Evolutionary conservation across 2,329 filamentous ascomycete genomes (phyloP).

Genomic region (Tolypocladium inflatum): DNA sequence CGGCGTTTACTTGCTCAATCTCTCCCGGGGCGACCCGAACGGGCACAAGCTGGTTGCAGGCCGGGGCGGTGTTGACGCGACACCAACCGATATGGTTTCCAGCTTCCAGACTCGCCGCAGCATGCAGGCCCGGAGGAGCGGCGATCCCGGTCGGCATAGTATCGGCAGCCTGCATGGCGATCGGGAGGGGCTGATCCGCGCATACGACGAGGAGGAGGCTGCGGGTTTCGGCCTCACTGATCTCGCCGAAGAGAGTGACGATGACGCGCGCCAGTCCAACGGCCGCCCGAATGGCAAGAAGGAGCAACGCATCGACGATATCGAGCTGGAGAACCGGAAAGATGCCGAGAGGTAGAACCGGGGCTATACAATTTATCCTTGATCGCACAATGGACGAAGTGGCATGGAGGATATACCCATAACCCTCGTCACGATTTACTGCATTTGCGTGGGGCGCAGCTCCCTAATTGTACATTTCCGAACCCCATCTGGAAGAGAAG

Average conservation of each 20-base stretch:
- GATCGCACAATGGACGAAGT: slow-evolving; percentile 4
- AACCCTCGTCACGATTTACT: not conserved
- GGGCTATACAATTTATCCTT: slow-evolving; percentile 11
- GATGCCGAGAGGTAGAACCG: slow-evolving; percentile 21
- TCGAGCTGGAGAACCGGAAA: slow-evolving; percentile 43
- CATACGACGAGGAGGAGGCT: slow-evolving; percentile 77
- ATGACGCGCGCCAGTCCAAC: slow-evolving; percentile 36
- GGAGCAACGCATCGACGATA: slow-evolving; percentile 28
- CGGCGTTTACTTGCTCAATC: slow-evolving; percentile 89
- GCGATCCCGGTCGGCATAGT: slow-evolving; percentile 53
- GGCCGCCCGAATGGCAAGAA: slow-evolving; percentile 32
- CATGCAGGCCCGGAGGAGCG: slow-evolving; percentile 81
- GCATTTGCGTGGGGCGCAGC: not conserved
- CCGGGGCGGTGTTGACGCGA: slow-evolving; percentile 59
- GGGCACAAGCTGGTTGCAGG: slow-evolving; percentile 58
- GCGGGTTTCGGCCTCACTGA: slow-evolving; percentile 69
- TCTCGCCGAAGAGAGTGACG: slow-evolving; percentile 67
- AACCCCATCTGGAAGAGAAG: slow-evolving; percentile 1
- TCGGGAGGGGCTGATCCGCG: slow-evolving; percentile 74
- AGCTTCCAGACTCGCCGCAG: slow-evolving; percentile 83
- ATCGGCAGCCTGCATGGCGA: slow-evolving; percentile 58
- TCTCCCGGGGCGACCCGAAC: slow-evolving; percentile 86
- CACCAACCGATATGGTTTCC: slow-evolving; percentile 85
- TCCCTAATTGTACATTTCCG: slow-evolving; percentile 5
- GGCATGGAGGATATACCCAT: not conserved